These are phyloP conservation scores for Platismatia glauca DNA, from an alignment of 495 filamentous ascomycete genomes.

Conservation along the genomic window DNA sequence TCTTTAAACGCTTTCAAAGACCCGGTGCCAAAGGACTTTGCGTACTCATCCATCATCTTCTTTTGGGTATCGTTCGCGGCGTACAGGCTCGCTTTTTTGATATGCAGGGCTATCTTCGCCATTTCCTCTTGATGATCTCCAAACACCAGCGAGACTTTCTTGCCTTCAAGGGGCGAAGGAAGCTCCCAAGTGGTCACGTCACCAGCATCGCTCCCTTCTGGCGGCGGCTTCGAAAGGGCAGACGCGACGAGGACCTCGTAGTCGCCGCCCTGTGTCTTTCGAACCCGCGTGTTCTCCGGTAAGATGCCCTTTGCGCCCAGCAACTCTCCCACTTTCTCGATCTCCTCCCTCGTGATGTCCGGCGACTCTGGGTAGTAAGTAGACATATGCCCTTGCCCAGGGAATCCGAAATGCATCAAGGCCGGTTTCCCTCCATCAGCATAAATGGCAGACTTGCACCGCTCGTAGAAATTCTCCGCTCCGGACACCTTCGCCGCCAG, in stretches of 20 bases:
- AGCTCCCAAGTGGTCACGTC: slow-evolving; percentile 58
- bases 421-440: slow-evolving; percentile 51
- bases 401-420: slow-evolving; percentile 78
- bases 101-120: slow-evolving; percentile 61
- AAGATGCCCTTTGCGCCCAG: slow-evolving; percentile 64
- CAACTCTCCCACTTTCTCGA: slow-evolving; percentile 60
- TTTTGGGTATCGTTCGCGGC: slow-evolving; percentile 80
- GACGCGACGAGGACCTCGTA: slow-evolving; percentile 84
- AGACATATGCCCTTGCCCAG: slow-evolving; percentile 72
- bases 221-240: slow-evolving; percentile 47
- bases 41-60: slow-evolving; percentile 75
- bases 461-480: slow-evolving; percentile 51
- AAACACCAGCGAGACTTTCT: slow-evolving; percentile 65
- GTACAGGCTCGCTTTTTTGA: slow-evolving; percentile 63
- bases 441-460: slow-evolving; percentile 59
- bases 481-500: slow-evolving; percentile 58
- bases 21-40: slow-evolving; percentile 73
- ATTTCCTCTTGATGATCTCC: slow-evolving; percentile 78
- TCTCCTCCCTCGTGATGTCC: slow-evolving; percentile 77
- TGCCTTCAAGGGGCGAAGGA: slow-evolving; percentile 55
- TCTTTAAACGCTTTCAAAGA: slow-evolving; percentile 86
- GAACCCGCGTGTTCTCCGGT: slow-evolving; percentile 81
- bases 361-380: slow-evolving; percentile 89
- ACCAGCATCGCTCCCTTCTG: slow-evolving; percentile 58
- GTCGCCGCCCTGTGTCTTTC: slow-evolving; percentile 59